These are phyloP conservation scores for Nannochloris sp. DNA, from an alignment of 139 green algal species.

Conservation along the genomic window DNA sequence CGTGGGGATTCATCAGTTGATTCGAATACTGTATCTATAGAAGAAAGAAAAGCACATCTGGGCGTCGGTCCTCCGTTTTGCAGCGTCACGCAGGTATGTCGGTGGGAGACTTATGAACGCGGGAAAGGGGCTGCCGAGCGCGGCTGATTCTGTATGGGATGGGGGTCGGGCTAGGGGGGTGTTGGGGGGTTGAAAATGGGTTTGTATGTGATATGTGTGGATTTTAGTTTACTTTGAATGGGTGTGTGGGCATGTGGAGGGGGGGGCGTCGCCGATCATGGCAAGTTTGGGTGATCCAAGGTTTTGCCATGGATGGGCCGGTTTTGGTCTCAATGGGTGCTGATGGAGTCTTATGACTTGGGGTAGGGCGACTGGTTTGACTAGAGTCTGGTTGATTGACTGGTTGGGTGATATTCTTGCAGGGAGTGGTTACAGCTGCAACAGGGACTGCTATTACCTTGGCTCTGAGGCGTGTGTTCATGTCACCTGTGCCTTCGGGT, in stretches of 20 bases:
- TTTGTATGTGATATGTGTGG: background rate
- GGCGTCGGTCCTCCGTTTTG: background rate
- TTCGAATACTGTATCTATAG: background rate
- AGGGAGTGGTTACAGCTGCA: slow-evolving; percentile 31
- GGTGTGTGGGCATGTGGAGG: too few species aligned
- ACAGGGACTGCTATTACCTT: slow-evolving; percentile 28
- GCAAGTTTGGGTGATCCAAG: too few species aligned
- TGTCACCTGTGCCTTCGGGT: background rate
- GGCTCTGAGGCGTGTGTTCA: slow-evolving; percentile 18
- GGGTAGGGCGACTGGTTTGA: background rate
- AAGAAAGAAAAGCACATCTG: background rate
- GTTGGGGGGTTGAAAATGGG: background rate
- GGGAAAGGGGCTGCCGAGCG: background rate
- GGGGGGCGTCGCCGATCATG: too few species aligned
- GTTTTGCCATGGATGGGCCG: too few species aligned
- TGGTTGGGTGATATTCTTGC: slow-evolving; percentile 1
- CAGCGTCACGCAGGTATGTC: background rate
- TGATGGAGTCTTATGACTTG: too few species aligned
- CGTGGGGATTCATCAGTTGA: background rate
- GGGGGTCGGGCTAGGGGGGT: background rate
- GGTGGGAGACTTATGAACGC: background rate
- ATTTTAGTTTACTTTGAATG: too few species aligned
- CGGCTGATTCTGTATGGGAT: slow-evolving; percentile 2
- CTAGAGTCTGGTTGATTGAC: background rate
- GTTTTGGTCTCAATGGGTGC: too few species aligned